phyloP scores from a whole-genome alignment of 1,284 basidiomycete genomes.

The Gymnopus androsaceus region DNA sequence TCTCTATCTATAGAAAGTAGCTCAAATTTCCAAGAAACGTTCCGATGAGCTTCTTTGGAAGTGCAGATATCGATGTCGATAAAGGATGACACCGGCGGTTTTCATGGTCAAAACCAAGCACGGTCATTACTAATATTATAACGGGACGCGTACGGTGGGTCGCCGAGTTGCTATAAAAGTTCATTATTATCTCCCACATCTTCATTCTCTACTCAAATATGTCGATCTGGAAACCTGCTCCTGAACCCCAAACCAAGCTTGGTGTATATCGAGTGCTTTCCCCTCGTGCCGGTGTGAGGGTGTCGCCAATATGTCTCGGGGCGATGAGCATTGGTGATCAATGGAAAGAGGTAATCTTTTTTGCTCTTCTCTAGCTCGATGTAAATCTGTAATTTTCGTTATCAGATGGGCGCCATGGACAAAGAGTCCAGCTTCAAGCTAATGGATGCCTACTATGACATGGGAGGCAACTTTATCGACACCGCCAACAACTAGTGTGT shows the following conservation, averaged over 20 bases:
- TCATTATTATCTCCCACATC: no score
- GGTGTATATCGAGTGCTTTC: slow-evolving; percentile 34
- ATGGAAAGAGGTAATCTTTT: slow-evolving; percentile 28
- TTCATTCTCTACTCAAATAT: no score
- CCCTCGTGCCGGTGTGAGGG: slow-evolving; percentile 40
- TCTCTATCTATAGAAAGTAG: no score
- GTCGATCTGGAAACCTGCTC: slow-evolving; percentile 4
- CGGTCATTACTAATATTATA: no score
- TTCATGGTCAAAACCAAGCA: no score
- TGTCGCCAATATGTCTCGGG: slow-evolving; percentile 50
- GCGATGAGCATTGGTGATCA: slow-evolving; percentile 51
- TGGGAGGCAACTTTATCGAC: slow-evolving; percentile 17
- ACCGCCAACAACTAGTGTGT: slow-evolving; percentile 22
- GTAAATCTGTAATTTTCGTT: neutral
- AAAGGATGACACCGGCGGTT: no score
- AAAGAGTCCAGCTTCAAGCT: slow-evolving; percentile 32
- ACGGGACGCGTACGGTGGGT: no score
- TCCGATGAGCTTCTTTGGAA: no score
- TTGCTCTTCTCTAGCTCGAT: neutral
- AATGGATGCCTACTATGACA: slow-evolving; percentile 30
- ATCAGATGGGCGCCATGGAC: slow-evolving; percentile 27
- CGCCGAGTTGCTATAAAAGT: no score
- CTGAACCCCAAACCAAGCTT: slow-evolving; percentile 7
- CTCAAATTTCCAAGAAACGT: no score
- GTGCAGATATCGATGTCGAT: no score